Evolutionary conservation across 1,284 basidiomycete genomes (phyloP).

Genomic region (Coniophora puteana): DNA sequence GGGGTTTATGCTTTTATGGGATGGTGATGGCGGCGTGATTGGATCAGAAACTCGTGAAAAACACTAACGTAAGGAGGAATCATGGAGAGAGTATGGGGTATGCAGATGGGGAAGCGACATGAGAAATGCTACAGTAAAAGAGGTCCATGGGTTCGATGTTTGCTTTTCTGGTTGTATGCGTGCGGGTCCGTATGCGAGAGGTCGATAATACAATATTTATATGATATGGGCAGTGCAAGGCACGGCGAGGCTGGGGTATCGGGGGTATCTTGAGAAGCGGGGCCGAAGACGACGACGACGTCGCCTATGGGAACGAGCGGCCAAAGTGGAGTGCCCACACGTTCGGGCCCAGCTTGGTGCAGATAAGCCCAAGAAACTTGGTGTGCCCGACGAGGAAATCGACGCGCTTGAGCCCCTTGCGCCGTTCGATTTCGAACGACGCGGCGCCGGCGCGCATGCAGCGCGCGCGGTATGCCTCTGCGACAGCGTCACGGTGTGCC

Average conservation of each 20-base stretch:
- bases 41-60: background rate
- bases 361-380: conserved; percentile 34
- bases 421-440: conserved; percentile 23
- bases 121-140: background rate
- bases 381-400: conserved; percentile 38
- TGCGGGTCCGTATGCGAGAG: conserved; percentile 1
- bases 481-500: conserved; percentile 32
- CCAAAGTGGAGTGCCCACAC: conserved; percentile 21
- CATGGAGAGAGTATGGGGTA: too few species aligned
- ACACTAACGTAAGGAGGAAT: background rate
- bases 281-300: too few species aligned
- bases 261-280: too few species aligned
- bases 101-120: background rate
- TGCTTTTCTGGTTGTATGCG: background rate
- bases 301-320: conserved; percentile 4
- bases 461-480: conserved; percentile 39
- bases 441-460: conserved; percentile 22
- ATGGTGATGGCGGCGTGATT: background rate
- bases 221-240: conserved; percentile 2
- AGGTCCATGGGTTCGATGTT: conserved; percentile 2
- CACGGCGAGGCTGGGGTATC: too few species aligned
- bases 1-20: too few species aligned
- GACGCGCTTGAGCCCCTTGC: conserved; percentile 39
- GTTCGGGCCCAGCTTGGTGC: conserved; percentile 27
- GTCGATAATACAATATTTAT: conserved; percentile 1